Base-by-base conservation (phyloP, 2,329 filamentous ascomycete genomes). In the Ceratocystis colombiana region DNA sequence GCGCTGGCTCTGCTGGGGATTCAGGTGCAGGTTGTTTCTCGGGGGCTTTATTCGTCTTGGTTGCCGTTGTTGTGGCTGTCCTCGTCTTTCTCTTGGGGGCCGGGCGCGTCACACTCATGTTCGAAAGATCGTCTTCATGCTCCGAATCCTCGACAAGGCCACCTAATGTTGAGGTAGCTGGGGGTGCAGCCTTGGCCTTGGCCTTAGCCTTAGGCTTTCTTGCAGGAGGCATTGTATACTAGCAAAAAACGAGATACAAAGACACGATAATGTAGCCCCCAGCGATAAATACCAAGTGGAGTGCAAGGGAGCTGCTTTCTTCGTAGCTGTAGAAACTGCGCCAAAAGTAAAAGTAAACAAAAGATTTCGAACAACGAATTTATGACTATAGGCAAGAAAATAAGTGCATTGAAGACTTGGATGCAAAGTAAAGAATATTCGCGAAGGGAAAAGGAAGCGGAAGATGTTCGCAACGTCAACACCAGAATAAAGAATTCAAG, bases 71-170 rank as follows among this genome's bases (percentile, higher is more conserved):
- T 22, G 50, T 10, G 2, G 28, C n/a, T 3, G 61, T 25, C 7
- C 46, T 64, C 12, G 28, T 53, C 45, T 64, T 46, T 6, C 41
- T 15, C 37, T 64, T 62, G 3, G 44, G 22, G 7, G 61, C 41
- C 2, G 48, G 50, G 17, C 44, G 66, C 30, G 55, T 68, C 8
- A 68, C 50, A 28, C 64, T 68, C 22, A 63, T 59, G 41, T 33
- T 59, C 5, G 66, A 68, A 25, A 68, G 48, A 8, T 68, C 66
- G 57, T 68, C 66, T 22, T 67, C 66, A 2, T 45, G 22, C n/a
- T 67, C 66, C 12, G 55, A 64, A 30, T 66, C 65, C 15, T 61
- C 62, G 8, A 64, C 66, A 44, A 67, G 61, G 37, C 50, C 64
- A 28, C 61, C 66, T 3, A 66, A 45, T 6, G 61, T 65, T 8